phyloP scores from a whole-genome alignment of 2,329 filamentous ascomycete species.

The Colletotrichum godetiae region DNA sequence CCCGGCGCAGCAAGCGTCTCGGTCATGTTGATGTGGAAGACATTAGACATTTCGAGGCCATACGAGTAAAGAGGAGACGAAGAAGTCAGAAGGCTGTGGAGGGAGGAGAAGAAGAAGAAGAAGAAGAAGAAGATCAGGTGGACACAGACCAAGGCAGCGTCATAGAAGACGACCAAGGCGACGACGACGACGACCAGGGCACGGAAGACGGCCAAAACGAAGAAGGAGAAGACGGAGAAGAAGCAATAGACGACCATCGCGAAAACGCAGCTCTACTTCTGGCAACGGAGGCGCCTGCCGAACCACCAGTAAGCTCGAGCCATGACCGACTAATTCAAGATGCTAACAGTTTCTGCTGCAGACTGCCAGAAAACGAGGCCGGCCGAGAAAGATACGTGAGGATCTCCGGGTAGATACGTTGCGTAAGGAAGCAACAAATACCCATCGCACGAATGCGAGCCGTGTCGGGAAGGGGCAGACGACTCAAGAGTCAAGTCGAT shows the following conservation, averaged over 20 bases:
- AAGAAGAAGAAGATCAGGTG: not conserved
- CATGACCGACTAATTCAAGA: not conserved
- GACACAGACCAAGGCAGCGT: not conserved
- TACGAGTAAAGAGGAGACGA: not conserved
- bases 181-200: too few relatives aligned
- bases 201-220: not conserved
- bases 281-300: not conserved
- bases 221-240: not conserved
- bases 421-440: not conserved
- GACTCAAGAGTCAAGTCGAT: not conserved
- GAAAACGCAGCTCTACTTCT: not conserved
- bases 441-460: not conserved
- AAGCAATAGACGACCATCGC: not conserved
- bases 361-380: not conserved
- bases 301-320: not conserved
- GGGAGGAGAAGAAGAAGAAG: not conserved
- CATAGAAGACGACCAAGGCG: not conserved
- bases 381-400: not conserved
- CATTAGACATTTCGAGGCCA: not conserved
- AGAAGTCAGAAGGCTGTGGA: not conserved
- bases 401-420: not conserved
- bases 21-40: conserved; percentile 2
- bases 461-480: not conserved
- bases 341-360: not conserved
- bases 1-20: conserved; percentile 20